Conservation (phyloP, 495 filamentous ascomycete genomes). For the Clohesyomyces aquaticus region DNA sequence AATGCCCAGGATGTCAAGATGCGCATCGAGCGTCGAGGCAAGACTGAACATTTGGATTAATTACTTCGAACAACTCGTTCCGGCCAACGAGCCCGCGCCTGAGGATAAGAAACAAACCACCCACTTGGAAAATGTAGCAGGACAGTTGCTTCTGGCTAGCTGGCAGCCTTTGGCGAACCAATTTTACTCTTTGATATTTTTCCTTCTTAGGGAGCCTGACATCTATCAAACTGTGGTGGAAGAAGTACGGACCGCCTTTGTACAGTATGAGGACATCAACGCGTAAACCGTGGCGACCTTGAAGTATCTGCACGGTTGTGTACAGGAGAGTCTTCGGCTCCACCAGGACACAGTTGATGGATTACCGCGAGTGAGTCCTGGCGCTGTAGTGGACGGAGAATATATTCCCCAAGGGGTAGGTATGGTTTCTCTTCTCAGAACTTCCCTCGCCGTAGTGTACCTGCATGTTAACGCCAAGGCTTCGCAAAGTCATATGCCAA, state of each 20-base stretch:
- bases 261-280: background rate
- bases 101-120: background rate
- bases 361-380: slow-evolving; percentile 11
- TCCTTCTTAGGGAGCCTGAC: slow-evolving; percentile 6
- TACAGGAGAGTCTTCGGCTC: slow-evolving; percentile 8
- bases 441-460: background rate
- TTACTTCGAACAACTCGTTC: slow-evolving; percentile 16
- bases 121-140: slow-evolving; percentile 9
- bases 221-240: background rate
- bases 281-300: slow-evolving; percentile 2
- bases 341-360: background rate
- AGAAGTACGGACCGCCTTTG: background rate
- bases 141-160: slow-evolving; percentile 4
- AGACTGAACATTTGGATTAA: slow-evolving; percentile 12
- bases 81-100: background rate
- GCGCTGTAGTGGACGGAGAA: slow-evolving; percentile 9
- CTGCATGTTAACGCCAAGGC: background rate
- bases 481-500: slow-evolving; percentile 3
- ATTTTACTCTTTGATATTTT: slow-evolving; percentile 1
- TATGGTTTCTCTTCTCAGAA: background rate
- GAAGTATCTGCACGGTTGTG: slow-evolving; percentile 8
- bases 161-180: slow-evolving; percentile 8
- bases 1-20: background rate
- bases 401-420: slow-evolving; percentile 11
- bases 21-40: slow-evolving; percentile 6